Evolutionary conservation across 1,139 yeast genomes (phyloP).

Genomic region (Taiozyma sp.): DNA sequence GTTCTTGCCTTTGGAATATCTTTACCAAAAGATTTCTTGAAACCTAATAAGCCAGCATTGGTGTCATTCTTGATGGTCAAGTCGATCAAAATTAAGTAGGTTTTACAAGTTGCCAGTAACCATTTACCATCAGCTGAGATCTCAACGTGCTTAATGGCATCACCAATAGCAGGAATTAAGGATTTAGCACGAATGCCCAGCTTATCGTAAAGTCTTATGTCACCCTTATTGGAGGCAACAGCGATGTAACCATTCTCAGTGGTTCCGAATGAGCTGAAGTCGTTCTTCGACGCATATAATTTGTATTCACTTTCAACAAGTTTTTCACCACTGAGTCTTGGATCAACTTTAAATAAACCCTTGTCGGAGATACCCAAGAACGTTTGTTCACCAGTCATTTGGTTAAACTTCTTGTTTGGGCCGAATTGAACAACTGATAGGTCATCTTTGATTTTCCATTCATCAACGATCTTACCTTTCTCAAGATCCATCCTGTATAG

Average conservation of each 20-base stretch:
- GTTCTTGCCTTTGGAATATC: constrained; percentile 70
- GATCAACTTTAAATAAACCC: constrained; percentile 71
- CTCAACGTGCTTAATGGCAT: constrained; percentile 59
- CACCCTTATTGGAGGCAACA: constrained; percentile 71
- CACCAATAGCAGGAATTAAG: constrained; percentile 76
- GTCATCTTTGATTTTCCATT: constrained; percentile 55
- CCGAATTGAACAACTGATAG: constrained; percentile 53
- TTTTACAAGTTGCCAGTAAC: constrained; percentile 73
- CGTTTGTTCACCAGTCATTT: constrained; percentile 66
- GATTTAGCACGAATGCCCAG: constrained; percentile 75
- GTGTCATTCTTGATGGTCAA: constrained; percentile 51
- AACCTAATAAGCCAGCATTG: constrained; percentile 61
- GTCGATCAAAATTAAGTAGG: constrained; percentile 65
- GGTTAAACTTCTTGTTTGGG: constrained; percentile 68
- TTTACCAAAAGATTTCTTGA: constrained; percentile 55
- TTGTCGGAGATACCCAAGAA: constrained; percentile 64
- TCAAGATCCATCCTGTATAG: constrained; percentile 74
- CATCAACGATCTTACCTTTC: constrained; percentile 76
- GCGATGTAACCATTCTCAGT: constrained; percentile 73
- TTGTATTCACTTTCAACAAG: constrained; percentile 50
- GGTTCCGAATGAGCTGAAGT: constrained; percentile 61
- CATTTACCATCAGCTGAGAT: constrained; percentile 78
- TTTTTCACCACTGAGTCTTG: constrained; percentile 57
- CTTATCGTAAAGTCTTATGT: constrained; percentile 63
- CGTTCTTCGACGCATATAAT: constrained; percentile 47